phyloP scores from a whole-genome alignment of 148 eudicot genomes.

The Selenicereus undatus region DNA sequence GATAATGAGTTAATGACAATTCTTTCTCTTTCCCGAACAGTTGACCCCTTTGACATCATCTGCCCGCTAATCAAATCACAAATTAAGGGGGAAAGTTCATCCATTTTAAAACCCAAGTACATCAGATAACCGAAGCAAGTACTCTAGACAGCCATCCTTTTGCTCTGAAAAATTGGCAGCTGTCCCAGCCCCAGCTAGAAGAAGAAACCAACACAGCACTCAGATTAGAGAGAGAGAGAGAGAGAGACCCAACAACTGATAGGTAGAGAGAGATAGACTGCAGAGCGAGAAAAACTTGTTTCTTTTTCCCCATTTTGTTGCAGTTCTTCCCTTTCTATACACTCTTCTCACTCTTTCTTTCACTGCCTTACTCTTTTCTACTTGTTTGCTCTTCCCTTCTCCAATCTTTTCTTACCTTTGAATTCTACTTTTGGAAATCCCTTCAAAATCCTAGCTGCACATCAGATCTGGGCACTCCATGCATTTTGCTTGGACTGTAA shows the following conservation, averaged over 20 bases:
- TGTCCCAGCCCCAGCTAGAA: background rate
- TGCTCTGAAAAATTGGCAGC: background rate
- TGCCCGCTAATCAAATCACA: too few species aligned
- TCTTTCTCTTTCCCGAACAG: too few species aligned
- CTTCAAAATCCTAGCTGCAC: background rate
- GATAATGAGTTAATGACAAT: too few species aligned
- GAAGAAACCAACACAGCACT: background rate
- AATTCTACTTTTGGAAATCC: background rate
- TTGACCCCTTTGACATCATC: too few species aligned
- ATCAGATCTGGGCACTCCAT: conserved; percentile 5
- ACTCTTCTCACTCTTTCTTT: background rate
- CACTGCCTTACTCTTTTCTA: background rate
- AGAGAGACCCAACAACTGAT: background rate
- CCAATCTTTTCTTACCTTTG: background rate
- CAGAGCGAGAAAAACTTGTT: background rate
- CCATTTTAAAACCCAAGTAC: background rate
- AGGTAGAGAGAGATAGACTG: background rate
- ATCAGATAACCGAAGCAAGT: background rate
- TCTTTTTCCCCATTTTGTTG: background rate
- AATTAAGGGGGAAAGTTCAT: too few species aligned
- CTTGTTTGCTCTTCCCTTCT: background rate
- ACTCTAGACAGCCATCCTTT: background rate
- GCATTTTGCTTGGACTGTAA: conserved; percentile 3
- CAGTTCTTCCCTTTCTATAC: background rate
- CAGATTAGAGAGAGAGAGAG: background rate